Conservation (phyloP, 164 flowering plant genomes). For the Platanus orientalis region DNA sequence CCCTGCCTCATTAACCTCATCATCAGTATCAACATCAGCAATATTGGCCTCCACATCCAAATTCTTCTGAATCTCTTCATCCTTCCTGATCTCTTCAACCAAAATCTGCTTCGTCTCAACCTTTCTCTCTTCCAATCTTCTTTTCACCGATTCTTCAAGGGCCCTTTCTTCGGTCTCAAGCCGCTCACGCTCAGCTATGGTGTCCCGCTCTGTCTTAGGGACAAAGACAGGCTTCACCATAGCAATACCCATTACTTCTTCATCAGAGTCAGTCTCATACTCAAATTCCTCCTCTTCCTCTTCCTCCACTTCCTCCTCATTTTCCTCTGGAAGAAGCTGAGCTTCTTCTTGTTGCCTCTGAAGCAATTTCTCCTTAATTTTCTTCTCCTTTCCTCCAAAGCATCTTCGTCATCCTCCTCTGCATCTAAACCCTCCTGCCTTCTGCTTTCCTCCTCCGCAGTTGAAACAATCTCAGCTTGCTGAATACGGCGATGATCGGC, state of each 20-base stretch:
- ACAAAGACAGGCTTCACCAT: constrained; percentile 88
- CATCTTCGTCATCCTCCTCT: constrained; percentile 83
- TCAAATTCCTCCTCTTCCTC: constrained; percentile 81
- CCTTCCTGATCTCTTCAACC: constrained; percentile 70
- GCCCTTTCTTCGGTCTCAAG: constrained; percentile 74
- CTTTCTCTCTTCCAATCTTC: constrained; percentile 60
- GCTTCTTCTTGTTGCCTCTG: constrained; percentile 53
- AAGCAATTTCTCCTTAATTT: constrained; percentile 56
- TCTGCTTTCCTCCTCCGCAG: constrained; percentile 64
- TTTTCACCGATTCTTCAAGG: constrained; percentile 57
- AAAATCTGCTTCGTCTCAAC: constrained; percentile 69
- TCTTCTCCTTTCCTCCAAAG: constrained; percentile 68
- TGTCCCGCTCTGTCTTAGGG: constrained; percentile 79
- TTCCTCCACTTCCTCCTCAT: constrained; percentile 60
- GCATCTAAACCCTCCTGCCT: constrained; percentile 55
- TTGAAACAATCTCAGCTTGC: constrained; percentile 89
- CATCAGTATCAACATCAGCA: constrained; percentile 86
- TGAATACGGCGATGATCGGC: constrained; percentile 79
- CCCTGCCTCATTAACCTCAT: constrained; percentile 87
- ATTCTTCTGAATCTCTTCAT: constrained; percentile 65
- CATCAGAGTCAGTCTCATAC: constrained; percentile 93
- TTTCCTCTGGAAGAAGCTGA: constrained; percentile 42
- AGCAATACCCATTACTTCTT: constrained; percentile 53
- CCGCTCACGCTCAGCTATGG: constrained; percentile 80
- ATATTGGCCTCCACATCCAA: constrained; percentile 57